Base-by-base conservation (phyloP, 108 stramenopile genomes). In the Nitzschia sp. region DNA sequence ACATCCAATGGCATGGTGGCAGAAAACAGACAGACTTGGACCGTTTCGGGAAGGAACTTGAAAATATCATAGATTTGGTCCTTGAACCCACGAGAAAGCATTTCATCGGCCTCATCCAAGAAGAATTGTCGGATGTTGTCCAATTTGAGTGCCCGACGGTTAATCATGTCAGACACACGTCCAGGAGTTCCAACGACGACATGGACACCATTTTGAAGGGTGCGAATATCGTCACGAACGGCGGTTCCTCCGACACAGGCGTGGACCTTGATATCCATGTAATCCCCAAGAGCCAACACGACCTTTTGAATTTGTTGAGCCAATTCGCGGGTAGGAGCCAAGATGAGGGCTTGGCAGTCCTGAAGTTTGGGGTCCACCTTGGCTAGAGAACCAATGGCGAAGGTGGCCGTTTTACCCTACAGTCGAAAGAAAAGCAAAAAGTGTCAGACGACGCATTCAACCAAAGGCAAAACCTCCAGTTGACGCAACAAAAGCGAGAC, bases 1-100 rank as follows among this genome's bases (percentile, higher is more conserved):
- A 99, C 99, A 64, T 99, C 99, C 68, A 98, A 82, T n/a, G 99
- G 99, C 98, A 99, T 98, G 79, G 99, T 99, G 34, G 99, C 99
- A 9, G 94, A 96, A 86, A 99, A 98, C 28, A 99, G 93, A 64
- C 97, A 97, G 28, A 98, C 97, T 86, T 98, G 99, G 42, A 98
- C 97, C 58, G 85, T 67, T 85, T 98, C 97, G 25, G 99, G 99
- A 76, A 99, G 95, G 94, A 96, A 98, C 90, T 97, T 97, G 92
- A 98, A 99, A 65, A 99, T 98, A 54, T 99, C 99, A 86, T 99
- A 99, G 82, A 99, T 99, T 85, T 99, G 99, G 77, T 99, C 99
- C 86, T 98, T 98, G 93, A 99, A 99, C 27, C 99, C 99, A 72
- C 98, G 94, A 36, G 89, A 92, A 70, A 99, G 96, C 99, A 99